phyloP scores from a whole-genome alignment of 371 early-diverging fungal genomes.

The Mortierella sp. region DNA sequence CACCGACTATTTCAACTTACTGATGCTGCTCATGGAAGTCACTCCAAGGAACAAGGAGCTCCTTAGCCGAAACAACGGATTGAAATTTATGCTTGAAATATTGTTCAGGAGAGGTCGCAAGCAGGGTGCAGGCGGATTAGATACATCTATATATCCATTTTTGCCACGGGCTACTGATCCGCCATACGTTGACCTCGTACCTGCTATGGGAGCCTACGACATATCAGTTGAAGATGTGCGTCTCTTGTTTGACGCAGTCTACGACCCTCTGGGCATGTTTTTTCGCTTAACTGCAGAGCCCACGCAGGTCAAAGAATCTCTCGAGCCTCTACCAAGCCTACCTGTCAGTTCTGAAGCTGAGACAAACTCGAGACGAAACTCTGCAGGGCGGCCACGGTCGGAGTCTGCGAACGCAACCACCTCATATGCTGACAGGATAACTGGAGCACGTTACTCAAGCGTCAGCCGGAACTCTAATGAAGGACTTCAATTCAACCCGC shows the following conservation, averaged over 20 bases:
- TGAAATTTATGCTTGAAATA: slow-evolving; percentile 56
- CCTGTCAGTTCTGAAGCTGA: slow-evolving; percentile 30
- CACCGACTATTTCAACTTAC: slow-evolving; percentile 55
- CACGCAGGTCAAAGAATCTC: slow-evolving; percentile 20
- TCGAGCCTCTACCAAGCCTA: slow-evolving; percentile 36
- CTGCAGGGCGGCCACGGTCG: slow-evolving; percentile 31
- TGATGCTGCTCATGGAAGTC: slow-evolving; percentile 60
- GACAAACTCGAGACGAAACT: slow-evolving; percentile 14
- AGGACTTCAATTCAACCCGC: slow-evolving; percentile 52
- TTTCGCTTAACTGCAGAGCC: slow-evolving; percentile 32
- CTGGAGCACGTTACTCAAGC: slow-evolving; percentile 9
- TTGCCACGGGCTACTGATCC: slow-evolving; percentile 39
- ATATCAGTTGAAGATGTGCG: slow-evolving; percentile 56
- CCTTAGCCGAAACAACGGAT: slow-evolving; percentile 44
- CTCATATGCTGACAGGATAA: slow-evolving; percentile 20
- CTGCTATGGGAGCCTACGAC: slow-evolving; percentile 58
- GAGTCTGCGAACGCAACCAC: slow-evolving; percentile 46
- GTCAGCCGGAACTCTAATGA: not conserved
- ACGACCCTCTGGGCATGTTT: slow-evolving; percentile 57
- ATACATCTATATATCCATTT: slow-evolving; percentile 29
- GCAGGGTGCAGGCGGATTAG: slow-evolving; percentile 30
- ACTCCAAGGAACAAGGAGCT: slow-evolving; percentile 60
- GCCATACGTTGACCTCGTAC: slow-evolving; percentile 57
- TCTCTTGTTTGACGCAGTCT: slow-evolving; percentile 57
- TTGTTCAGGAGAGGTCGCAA: slow-evolving; percentile 54